phyloP scores from a whole-genome alignment of 805 yeast species.

The Kluyveromyces dobzhanskii region DNA sequence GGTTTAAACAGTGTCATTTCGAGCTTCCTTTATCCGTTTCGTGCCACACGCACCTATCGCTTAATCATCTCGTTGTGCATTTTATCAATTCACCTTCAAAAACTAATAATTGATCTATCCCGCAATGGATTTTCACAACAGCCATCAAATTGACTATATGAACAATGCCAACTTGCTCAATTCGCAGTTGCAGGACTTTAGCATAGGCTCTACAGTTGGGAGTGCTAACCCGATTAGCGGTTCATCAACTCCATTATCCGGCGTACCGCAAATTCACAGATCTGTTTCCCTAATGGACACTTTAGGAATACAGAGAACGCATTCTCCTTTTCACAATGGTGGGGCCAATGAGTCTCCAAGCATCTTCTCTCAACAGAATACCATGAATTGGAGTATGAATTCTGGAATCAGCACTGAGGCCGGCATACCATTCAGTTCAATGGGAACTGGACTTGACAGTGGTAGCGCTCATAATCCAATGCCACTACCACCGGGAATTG shows the following conservation, averaged over 20 bases:
- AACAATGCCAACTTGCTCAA: slow-evolving; percentile 1
- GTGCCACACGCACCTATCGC: no score
- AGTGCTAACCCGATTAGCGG: slow-evolving; percentile 6
- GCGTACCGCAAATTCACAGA: slow-evolving; percentile 13
- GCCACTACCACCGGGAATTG: slow-evolving; percentile 3
- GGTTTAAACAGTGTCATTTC: no score
- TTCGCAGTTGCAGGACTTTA: slow-evolving; percentile 13
- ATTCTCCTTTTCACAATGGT: slow-evolving; percentile 15
- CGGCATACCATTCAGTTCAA: no score
- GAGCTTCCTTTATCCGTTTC: no score
- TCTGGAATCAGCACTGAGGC: not conserved
- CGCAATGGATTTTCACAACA: slow-evolving; percentile 14
- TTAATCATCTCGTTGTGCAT: no score
- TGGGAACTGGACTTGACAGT: not conserved
- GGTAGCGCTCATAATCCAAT: not conserved
- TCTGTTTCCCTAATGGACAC: slow-evolving; percentile 20
- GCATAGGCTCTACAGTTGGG: not conserved
- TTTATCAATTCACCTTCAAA: no score
- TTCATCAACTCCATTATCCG: slow-evolving; percentile 8
- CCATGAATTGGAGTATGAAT: not conserved
- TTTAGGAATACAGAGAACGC: slow-evolving; percentile 19
- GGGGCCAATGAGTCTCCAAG: not conserved
- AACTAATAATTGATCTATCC: no score
- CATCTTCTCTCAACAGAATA: not conserved
- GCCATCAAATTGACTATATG: slow-evolving; percentile 16